Evolutionary conservation across 208 protist genomes (phyloP).

Genomic region (Crithidia acanthocephali): DNA sequence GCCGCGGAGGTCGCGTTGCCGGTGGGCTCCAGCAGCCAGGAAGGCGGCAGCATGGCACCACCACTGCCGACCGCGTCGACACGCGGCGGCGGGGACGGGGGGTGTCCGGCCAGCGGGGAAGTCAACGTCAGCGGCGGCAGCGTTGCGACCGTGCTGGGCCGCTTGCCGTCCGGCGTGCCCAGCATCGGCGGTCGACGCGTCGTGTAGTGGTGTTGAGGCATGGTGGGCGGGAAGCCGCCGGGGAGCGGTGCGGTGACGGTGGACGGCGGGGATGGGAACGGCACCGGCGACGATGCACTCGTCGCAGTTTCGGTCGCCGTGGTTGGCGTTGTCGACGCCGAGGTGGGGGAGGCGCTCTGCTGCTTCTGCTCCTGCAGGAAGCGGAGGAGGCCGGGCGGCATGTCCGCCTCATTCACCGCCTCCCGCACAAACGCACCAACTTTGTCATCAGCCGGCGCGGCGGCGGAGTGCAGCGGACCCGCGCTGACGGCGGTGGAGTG

Average conservation of each 20-base stretch:
- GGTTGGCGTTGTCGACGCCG: neutral
- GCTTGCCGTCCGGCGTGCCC: neutral
- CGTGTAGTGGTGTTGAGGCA: neutral
- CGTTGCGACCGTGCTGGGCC: neutral
- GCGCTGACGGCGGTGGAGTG: too few species aligned
- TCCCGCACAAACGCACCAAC: slow-evolving; percentile 18
- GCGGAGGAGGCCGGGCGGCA: slow-evolving; percentile 26
- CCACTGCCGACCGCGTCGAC: neutral
- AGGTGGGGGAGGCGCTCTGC: neutral
- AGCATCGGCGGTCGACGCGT: neutral
- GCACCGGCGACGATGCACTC: neutral
- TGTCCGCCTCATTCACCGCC: slow-evolving; percentile 25
- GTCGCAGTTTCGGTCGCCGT: neutral
- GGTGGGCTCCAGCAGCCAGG: neutral
- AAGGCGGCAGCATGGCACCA: neutral
- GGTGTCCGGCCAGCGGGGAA: neutral
- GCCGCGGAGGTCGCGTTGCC: neutral
- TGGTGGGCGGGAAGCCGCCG: neutral
- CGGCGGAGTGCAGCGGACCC: too few species aligned
- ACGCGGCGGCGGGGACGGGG: neutral
- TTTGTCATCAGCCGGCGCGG: neutral
- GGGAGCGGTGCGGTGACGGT: neutral
- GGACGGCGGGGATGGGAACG: neutral
- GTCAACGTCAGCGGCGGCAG: neutral
- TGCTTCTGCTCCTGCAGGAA: slow-evolving; percentile 26